phyloP scores from a whole-genome alignment of 805 yeast species.

The Yamadazyma philogaea region DNA sequence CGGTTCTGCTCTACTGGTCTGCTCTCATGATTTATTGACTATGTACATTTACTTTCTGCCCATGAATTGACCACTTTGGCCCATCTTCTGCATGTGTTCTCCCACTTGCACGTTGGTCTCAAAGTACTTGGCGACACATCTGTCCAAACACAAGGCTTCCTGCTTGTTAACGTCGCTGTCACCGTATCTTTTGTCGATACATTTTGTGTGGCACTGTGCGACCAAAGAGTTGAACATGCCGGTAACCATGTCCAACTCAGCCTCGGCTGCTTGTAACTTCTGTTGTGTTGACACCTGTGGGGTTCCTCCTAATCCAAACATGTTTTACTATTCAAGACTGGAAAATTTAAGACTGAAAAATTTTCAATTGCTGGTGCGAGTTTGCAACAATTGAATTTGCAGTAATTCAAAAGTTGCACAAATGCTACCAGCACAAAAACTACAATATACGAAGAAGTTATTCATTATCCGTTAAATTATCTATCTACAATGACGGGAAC shows the following conservation, averaged over 20 bases:
- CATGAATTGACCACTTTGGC: constrained; percentile 46
- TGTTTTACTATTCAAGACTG: constrained; percentile 18
- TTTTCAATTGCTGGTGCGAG: constrained; percentile 9
- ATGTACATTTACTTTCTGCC: constrained; percentile 22
- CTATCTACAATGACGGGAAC: constrained; percentile 25
- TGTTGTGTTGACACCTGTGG: constrained; percentile 74
- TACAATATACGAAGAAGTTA: background rate
- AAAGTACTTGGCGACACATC: constrained; percentile 94
- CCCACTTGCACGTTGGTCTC: constrained; percentile 94
- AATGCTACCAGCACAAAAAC: too few species aligned
- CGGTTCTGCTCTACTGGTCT: background rate
- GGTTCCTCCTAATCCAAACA: constrained; percentile 79
- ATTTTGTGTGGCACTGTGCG: constrained; percentile 83
- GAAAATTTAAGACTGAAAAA: constrained; percentile 4
- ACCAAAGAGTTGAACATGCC: constrained; percentile 95
- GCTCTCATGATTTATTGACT: constrained; percentile 5
- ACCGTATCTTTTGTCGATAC: constrained; percentile 63
- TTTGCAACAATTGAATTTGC: background rate
- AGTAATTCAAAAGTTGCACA: background rate
- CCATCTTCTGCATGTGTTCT: constrained; percentile 56
- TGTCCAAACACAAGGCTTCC: constrained; percentile 85
- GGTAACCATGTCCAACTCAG: constrained; percentile 95
- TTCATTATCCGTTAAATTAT: background rate
- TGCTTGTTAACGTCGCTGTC: constrained; percentile 75
- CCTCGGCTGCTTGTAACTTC: constrained; percentile 87